Conservation (phyloP, 2,329 filamentous ascomycete genomes). For the Claviceps purpurea region DNA sequence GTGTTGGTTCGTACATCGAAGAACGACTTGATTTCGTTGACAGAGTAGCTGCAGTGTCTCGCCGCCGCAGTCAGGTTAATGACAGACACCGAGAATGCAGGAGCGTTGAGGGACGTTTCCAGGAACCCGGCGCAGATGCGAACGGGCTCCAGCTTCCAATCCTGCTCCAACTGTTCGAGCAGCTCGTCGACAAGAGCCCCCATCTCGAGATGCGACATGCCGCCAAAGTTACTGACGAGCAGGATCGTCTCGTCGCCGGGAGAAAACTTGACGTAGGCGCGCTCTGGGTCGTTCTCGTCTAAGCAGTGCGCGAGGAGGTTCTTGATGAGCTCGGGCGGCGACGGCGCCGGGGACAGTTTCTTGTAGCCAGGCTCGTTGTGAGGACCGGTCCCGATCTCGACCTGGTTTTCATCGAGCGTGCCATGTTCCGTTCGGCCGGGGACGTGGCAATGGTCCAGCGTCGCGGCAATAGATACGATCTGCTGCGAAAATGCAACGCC, state of each 20-base stretch:
- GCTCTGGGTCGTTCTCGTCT: conserved; percentile 38
- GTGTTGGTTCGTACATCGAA: conserved; percentile 52
- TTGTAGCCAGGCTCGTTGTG: conserved; percentile 53
- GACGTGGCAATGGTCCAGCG: conserved; percentile 47
- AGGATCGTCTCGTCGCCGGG: conserved; percentile 35
- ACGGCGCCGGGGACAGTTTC: conserved; percentile 39
- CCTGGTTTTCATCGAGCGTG: conserved; percentile 33
- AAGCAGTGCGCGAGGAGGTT: conserved; percentile 48
- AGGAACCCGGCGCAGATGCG: conserved; percentile 49
- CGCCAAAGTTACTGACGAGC: conserved; percentile 46
- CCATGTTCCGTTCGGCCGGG: conserved; percentile 36
- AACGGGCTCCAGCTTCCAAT: conserved; percentile 36
- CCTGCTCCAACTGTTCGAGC: conserved; percentile 31
- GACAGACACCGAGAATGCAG: conserved; percentile 56
- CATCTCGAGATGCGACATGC: conserved; percentile 43
- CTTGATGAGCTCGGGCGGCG: conserved; percentile 35
- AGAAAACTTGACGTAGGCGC: conserved; percentile 35
- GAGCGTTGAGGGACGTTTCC: conserved; percentile 60
- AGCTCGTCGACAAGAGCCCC: conserved; percentile 40
- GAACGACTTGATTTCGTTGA: conserved; percentile 44
- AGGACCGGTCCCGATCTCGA: conserved; percentile 53
- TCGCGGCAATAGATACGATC: conserved; percentile 44
- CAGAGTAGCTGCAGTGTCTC: conserved; percentile 29
- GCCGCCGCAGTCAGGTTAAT: conserved; percentile 42
- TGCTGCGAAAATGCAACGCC: conserved; percentile 35